phyloP scores from a whole-genome alignment of 768 basidiomycete genomes.

The Kwoniella sp. region DNA sequence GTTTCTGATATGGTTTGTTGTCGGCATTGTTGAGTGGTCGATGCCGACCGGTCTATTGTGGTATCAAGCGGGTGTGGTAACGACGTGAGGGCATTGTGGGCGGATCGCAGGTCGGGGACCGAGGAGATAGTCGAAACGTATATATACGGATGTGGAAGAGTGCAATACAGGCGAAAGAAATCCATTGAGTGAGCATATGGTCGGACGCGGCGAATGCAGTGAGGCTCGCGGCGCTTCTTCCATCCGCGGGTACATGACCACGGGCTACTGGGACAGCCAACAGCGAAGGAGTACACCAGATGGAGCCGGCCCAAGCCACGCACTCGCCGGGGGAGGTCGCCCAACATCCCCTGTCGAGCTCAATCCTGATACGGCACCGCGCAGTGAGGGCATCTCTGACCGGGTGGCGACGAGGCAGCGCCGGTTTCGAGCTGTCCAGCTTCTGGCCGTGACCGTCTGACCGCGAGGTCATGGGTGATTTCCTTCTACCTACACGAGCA shows the following conservation, averaged over 20 bases:
- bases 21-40: constrained; percentile 9
- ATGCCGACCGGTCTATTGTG: constrained; percentile 13
- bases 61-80: background rate
- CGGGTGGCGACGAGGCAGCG: constrained; percentile 15
- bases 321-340: no score
- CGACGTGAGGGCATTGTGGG: constrained; percentile 3
- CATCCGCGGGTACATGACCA: no score
- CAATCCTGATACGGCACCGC: no score
- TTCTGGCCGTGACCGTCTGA: background rate
- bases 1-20: constrained; percentile 20
- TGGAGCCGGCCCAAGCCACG: no score
- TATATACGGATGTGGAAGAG: background rate
- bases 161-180: background rate
- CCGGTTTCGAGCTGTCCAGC: background rate
- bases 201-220: no score
- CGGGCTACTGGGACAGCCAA: no score
- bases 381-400: background rate
- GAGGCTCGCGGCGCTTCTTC: no score
- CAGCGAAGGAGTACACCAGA: no score
- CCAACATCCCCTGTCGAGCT: no score
- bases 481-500: no score
- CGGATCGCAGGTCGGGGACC: no score
- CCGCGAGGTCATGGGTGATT: no score
- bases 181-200: background rate
- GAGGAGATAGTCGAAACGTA: background rate